Conservation (phyloP, 371 early-diverging fungal species). For the Rhizopus sp. region DNA sequence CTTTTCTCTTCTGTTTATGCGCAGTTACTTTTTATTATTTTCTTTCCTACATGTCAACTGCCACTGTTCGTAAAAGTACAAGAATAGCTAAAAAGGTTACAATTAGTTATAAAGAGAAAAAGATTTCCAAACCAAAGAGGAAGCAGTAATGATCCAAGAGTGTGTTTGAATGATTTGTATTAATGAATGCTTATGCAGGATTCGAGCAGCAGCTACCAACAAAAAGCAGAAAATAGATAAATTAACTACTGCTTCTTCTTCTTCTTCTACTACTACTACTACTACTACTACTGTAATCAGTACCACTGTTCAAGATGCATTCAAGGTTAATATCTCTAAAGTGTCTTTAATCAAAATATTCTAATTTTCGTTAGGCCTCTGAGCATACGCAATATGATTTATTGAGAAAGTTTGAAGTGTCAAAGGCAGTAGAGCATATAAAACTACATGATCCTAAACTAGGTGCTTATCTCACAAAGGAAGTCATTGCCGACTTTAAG, state of each 20-base stretch:
- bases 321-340: too few species aligned
- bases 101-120: constrained; percentile 3
- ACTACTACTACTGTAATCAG: too few species aligned
- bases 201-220: neutral
- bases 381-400: neutral
- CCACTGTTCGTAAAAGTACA: constrained; percentile 1
- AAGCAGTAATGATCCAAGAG: neutral
- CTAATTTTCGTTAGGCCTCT: neutral
- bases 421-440: constrained; percentile 30
- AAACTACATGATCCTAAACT: constrained; percentile 36
- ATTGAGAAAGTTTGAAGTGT: constrained; percentile 3
- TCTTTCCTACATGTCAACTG: neutral
- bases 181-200: neutral
- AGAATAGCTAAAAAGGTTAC: neutral
- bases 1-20: neutral
- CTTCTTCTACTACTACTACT: too few species aligned
- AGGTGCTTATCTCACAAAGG: constrained; percentile 24
- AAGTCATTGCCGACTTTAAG: constrained; percentile 15
- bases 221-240: neutral
- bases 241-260: too few species aligned
- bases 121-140: neutral
- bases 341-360: neutral
- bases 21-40: neutral
- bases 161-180: too few species aligned
- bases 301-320: too few species aligned